A percentile compares a stretch with the other conserved stretches of the same genome.
Evolutionary conservation across 768 basidiomycete species (phyloP).

Genomic region (Baorangia bicolor): DNA sequence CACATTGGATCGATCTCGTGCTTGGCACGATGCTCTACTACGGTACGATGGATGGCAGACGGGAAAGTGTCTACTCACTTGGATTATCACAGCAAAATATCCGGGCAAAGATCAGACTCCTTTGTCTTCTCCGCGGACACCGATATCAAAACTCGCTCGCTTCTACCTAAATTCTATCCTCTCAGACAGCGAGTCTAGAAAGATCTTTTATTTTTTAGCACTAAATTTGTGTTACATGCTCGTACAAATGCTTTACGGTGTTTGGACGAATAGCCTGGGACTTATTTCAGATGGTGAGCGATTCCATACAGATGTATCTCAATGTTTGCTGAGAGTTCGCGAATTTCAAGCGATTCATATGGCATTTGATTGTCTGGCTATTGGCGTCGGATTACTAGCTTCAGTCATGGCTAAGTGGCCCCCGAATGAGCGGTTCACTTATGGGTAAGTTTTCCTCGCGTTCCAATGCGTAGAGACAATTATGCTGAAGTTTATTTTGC

Average conservation of each 20-base stretch:
- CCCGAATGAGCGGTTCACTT: slow-evolving; percentile 91
- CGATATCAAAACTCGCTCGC: slow-evolving; percentile 52
- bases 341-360: slow-evolving; percentile 87
- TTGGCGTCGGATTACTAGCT: slow-evolving; percentile 91
- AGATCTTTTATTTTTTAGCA: slow-evolving; percentile 95
- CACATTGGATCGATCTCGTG: slow-evolving; percentile 56
- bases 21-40: slow-evolving; percentile 60
- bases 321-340: slow-evolving; percentile 1
- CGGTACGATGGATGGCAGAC: slow-evolving; percentile 42
- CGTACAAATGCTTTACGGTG: slow-evolving; percentile 94
- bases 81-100: slow-evolving; percentile 45
- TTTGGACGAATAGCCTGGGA: slow-evolving; percentile 96
- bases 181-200: slow-evolving; percentile 86
- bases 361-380: slow-evolving; percentile 99
- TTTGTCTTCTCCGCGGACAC: slow-evolving; percentile 46
- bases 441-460: slow-evolving; percentile 59
- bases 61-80: slow-evolving; percentile 6
- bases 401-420: slow-evolving; percentile 99
- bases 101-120: slow-evolving; percentile 46
- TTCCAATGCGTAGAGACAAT: not conserved
- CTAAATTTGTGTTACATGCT: slow-evolving; percentile 96
- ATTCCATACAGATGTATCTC: not conserved
- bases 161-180: slow-evolving; percentile 89
- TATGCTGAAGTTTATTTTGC: not conserved
- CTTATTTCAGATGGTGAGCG: slow-evolving; percentile 93